These are phyloP conservation scores for Acacia acuminata DNA, from an alignment of 306 rosid genomes.

Conservation along the genomic window DNA sequence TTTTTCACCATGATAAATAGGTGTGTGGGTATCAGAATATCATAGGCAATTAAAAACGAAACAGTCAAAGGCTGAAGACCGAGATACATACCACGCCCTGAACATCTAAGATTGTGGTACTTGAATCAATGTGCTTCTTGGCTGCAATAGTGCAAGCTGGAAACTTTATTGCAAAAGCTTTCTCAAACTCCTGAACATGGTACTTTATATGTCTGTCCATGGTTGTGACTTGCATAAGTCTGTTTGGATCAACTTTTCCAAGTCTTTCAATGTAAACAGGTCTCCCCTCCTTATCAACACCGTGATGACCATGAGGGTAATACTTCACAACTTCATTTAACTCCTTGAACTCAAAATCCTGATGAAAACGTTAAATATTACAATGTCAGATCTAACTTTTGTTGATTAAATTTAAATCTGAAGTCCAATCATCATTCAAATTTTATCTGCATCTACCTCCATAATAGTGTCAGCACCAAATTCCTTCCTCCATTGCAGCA, in stretches of 20 bases:
- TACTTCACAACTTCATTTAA: slow-evolving; percentile 72
- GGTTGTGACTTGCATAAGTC: slow-evolving; percentile 90
- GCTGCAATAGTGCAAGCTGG: slow-evolving; percentile 98
- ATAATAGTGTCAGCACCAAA: slow-evolving; percentile 74
- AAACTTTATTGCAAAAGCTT: slow-evolving; percentile 79
- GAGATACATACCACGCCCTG: slow-evolving; percentile 88
- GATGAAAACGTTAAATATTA: slow-evolving; percentile 29
- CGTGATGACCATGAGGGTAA: slow-evolving; percentile 96
- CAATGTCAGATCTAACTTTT: neutral
- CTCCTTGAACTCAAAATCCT: slow-evolving; percentile 93
- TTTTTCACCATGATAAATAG: slow-evolving; percentile 20
- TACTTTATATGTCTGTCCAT: slow-evolving; percentile 90
- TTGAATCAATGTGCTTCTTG: slow-evolving; percentile 94
- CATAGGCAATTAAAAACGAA: slow-evolving; percentile 2
- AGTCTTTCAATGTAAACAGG: slow-evolving; percentile 93
- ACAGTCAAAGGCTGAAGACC: slow-evolving; percentile 26
- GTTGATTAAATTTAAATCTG: neutral
- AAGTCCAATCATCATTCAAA: slow-evolving; percentile 4
- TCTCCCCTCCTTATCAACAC: slow-evolving; percentile 95
- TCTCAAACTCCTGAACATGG: slow-evolving; percentile 94
- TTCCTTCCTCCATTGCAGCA: slow-evolving; percentile 95
- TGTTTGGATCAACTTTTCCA: slow-evolving; percentile 95
- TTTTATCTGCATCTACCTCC: slow-evolving; percentile 55
- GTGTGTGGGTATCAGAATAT: slow-evolving; percentile 4
- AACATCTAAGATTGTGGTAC: slow-evolving; percentile 94